These are phyloP conservation scores for Reutealis trisperma DNA, from an alignment of 345 rosid species.

Conservation along the genomic window DNA sequence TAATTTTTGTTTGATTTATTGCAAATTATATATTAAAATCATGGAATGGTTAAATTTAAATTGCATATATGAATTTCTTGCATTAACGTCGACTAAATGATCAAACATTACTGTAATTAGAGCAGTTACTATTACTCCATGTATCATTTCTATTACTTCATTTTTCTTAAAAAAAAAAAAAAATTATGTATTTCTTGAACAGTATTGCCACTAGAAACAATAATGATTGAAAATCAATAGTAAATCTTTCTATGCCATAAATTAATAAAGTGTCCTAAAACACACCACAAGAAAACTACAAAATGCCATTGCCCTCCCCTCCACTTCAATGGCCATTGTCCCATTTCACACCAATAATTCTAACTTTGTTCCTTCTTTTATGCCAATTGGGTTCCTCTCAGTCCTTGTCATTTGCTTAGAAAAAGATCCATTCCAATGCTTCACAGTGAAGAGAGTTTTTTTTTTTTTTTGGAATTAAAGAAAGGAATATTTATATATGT, in stretches of 20 bases:
- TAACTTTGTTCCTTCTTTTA: background rate
- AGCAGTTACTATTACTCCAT: too few relatives aligned
- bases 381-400: slow-evolving; percentile 4
- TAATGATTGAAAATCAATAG: background rate
- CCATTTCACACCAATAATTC: background rate
- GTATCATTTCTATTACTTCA: too few relatives aligned
- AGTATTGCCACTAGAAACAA: background rate
- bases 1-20: too few relatives aligned
- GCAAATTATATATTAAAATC: too few relatives aligned
- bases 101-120: too few relatives aligned
- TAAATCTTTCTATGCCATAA: background rate
- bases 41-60: too few relatives aligned
- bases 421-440: background rate
- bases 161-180: too few relatives aligned
- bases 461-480: background rate
- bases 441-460: too few relatives aligned
- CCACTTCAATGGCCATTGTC: background rate
- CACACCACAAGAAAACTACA: slow-evolving; percentile 6
- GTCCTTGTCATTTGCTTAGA: background rate
- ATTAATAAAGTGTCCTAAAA: background rate
- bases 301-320: background rate
- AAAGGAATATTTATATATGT: background rate
- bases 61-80: too few relatives aligned
- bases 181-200: too few relatives aligned
- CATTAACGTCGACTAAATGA: too few relatives aligned